Percentiles rank a stretch among this genome's conserved stretches.
Conservation (phyloP, 768 basidiomycete genomes). For the Boletus patriciae region DNA sequence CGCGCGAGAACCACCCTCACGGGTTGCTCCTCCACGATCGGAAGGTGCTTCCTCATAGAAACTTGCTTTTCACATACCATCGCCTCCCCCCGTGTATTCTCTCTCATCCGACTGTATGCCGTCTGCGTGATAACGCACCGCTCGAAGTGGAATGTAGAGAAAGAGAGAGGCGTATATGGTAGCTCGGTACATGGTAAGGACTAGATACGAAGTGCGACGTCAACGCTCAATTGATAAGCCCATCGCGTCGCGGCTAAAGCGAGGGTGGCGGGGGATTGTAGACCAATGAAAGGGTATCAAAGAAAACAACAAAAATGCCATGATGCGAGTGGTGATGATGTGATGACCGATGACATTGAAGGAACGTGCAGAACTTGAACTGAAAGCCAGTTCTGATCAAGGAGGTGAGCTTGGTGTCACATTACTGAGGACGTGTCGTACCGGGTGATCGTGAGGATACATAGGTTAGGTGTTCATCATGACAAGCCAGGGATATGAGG, state of each 20-base stretch:
- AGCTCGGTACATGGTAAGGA: too few species aligned
- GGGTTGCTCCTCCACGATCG: conserved; percentile 56
- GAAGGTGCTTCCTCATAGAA: conserved; percentile 31
- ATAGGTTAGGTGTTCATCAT: conserved; percentile 8
- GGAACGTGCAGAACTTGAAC: conserved; percentile 13
- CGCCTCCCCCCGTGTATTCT: conserved; percentile 60
- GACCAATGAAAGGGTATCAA: conserved; percentile 9
- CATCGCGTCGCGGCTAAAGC: too few species aligned
- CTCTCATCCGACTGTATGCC: conserved; percentile 75
- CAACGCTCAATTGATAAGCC: too few species aligned
- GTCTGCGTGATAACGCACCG: too few species aligned
- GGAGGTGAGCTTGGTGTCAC: background rate
- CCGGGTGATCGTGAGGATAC: conserved; percentile 16
- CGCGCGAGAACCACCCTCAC: conserved; percentile 37
- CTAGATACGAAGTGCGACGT: too few species aligned
- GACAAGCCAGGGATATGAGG: conserved; percentile 7
- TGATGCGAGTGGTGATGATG: conserved; percentile 11
- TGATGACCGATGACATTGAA: conserved; percentile 3
- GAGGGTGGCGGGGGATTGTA: too few species aligned
- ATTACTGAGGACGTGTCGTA: conserved; percentile 3
- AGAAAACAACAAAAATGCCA: conserved; percentile 10
- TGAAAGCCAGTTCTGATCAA: conserved; percentile 26
- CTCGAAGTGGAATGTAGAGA: too few species aligned
- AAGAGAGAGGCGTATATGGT: too few species aligned
- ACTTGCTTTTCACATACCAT: conserved; percentile 44